Evolutionary conservation across 2,329 filamentous ascomycete species (phyloP), one percentile per base, ranked within the genome.

Genomic region (Diplodia seriata): DNA sequence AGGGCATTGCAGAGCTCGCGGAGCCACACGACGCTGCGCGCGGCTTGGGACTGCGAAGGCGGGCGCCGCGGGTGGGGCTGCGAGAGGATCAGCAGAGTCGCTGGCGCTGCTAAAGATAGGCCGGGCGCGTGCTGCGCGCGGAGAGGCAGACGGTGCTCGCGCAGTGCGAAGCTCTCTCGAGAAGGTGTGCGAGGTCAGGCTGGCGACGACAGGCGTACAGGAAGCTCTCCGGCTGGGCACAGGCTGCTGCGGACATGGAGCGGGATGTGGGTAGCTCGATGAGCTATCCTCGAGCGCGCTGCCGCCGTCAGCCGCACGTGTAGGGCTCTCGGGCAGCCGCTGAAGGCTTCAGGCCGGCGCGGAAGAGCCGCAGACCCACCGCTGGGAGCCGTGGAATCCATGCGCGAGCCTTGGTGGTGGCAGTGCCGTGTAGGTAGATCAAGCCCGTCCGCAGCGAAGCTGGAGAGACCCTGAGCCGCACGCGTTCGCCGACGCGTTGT

Each of bases 1-100:
- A 75, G 64, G 76, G 76, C 78, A 79, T 80, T 68, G 74, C 76
- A 77, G 73, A 49, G 23, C 66, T 63, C 47, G 38, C 12, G 15
- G 11, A 23, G 29, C 56, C 43, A 63, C 43, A 53, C 59, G 49
- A 63, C 40, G 51, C 47, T 64, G 61, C 47, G 55, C 43, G 65
- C 55, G 55, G 23, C 55, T 29, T 59, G 47, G 8, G 33, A 38
- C 23, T 38, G 53, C 40, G 29, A 38, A 26, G 65, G 51, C 62
- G 53, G 61, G 20, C 20, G 64, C 64, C n/a, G 33, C 31, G 54
- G 61, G 65, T 59, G 65, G 65, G 65, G 65, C 65, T 61, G 54
- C 50, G 54, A 67, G 53, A 26, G 51, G 65, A 67, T 67, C 65
- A 67, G 65, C 65, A 61, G 55, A 63, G 59, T 23, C n/a, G 47